phyloP scores from a whole-genome alignment of 495 filamentous ascomycete species.

The Daldinia concentrica region DNA sequence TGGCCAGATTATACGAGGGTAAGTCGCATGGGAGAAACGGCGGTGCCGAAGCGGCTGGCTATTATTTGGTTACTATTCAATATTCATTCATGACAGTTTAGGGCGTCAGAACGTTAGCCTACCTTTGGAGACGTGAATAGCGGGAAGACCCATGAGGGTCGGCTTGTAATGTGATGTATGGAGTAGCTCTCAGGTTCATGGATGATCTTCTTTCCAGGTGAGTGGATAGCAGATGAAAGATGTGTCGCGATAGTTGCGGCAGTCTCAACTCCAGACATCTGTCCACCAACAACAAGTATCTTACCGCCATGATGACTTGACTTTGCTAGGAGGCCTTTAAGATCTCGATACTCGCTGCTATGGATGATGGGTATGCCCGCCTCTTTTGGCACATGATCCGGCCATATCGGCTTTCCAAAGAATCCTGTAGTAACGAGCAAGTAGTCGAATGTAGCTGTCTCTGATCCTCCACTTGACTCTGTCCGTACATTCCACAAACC shows the following conservation, averaged over 20 bases:
- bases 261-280: conserved; percentile 83
- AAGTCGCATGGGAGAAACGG: conserved; percentile 82
- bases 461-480: conserved; percentile 42
- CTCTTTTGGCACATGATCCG: conserved; percentile 49
- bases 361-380: conserved; percentile 62
- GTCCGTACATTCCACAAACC: conserved; percentile 66
- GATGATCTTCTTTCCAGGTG: conserved; percentile 50
- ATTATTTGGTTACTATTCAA: conserved; percentile 18
- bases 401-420: conserved; percentile 70
- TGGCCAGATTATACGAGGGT: conserved; percentile 72
- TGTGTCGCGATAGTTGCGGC: conserved; percentile 76
- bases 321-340: conserved; percentile 49
- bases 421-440: conserved; percentile 80
- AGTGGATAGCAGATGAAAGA: conserved; percentile 66
- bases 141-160: conserved; percentile 79
- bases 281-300: conserved; percentile 81
- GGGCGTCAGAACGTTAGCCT: conserved; percentile 15
- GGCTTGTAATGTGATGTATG: conserved; percentile 73
- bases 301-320: conserved; percentile 57
- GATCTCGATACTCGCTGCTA: conserved; percentile 65
- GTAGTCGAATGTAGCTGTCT: conserved; percentile 69
- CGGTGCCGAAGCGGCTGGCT: conserved; percentile 57
- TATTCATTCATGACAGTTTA: not conserved
- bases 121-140: conserved; percentile 64
- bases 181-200: conserved; percentile 52